Evolutionary conservation across 768 basidiomycete genomes (phyloP).

Genomic region (Hypsizygus marmoreus): DNA sequence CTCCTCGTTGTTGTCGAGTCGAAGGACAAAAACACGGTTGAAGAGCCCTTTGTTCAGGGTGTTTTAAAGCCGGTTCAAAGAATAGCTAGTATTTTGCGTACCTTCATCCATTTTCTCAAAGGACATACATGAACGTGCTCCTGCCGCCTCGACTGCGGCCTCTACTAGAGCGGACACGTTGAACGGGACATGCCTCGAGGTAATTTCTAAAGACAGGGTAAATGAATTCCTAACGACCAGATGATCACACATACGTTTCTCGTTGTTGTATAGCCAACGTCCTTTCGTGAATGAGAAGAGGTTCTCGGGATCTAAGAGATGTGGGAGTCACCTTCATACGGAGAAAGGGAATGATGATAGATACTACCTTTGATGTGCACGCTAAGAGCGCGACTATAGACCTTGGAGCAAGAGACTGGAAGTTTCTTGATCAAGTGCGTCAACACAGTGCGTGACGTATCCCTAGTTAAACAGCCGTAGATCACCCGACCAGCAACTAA

Average conservation of each 20-base stretch:
- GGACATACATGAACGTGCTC: constrained; percentile 9
- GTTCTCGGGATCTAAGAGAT: too few relatives aligned
- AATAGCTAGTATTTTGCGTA: constrained; percentile 9
- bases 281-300: constrained; percentile 12
- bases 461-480: too few relatives aligned
- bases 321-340: too few relatives aligned
- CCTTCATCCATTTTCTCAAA: constrained; percentile 18
- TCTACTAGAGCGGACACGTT: constrained; percentile 14
- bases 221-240: constrained; percentile 12
- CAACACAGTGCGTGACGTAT: too few relatives aligned
- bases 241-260: constrained; percentile 23
- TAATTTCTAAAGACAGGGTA: constrained; percentile 20
- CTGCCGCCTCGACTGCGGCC: constrained; percentile 15
- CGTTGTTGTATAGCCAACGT: constrained; percentile 30
- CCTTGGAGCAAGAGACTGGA: too few relatives aligned
- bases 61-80: neutral
- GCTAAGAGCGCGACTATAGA: too few relatives aligned
- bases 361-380: too few relatives aligned
- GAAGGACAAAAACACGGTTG: constrained; percentile 20
- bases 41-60: constrained; percentile 16
- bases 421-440: too few relatives aligned
- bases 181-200: constrained; percentile 20
- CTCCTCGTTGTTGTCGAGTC: constrained; percentile 16
- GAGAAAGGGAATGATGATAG: too few relatives aligned
- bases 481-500: too few relatives aligned